phyloP scores from a whole-genome alignment of 2,329 filamentous ascomycete genomes.

The Pseudogymnoascus sp. region DNA sequence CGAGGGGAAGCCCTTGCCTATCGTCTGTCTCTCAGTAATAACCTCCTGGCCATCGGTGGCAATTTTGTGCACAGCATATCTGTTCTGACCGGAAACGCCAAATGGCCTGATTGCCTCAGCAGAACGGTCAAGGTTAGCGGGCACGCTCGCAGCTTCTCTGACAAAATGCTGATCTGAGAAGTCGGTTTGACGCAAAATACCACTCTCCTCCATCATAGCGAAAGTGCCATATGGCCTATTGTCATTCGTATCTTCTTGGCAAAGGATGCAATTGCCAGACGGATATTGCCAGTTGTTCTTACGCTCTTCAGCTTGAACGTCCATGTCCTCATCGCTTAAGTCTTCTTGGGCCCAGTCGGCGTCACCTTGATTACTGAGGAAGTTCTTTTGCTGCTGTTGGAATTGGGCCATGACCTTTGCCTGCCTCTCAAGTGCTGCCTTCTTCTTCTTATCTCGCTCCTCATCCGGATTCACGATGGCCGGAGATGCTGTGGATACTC shows the following conservation, averaged over 20 bases:
- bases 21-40: constrained; percentile 64
- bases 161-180: constrained; percentile 75
- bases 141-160: constrained; percentile 69
- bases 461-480: constrained; percentile 47
- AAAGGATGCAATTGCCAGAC: constrained; percentile 85
- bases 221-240: constrained; percentile 86
- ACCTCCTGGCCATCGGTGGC: constrained; percentile 63
- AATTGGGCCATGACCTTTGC: constrained; percentile 96
- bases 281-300: constrained; percentile 85
- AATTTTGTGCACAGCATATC: constrained; percentile 65
- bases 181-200: constrained; percentile 78
- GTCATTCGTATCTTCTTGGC: constrained; percentile 92
- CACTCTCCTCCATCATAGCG: constrained; percentile 77
- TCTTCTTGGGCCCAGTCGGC: constrained; percentile 83
- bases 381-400: constrained; percentile 93
- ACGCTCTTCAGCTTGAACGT: constrained; percentile 50
- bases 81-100: constrained; percentile 82
- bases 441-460: constrained; percentile 77
- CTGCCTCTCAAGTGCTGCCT: constrained; percentile 79
- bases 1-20: constrained; percentile 82
- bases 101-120: constrained; percentile 80
- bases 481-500: constrained; percentile 76
- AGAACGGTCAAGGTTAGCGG: constrained; percentile 73
- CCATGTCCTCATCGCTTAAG: constrained; percentile 58
- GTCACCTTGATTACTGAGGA: constrained; percentile 78